Evolutionary conservation across 1,284 basidiomycete genomes (phyloP), one percentile per base, ranked within the genome.

Genomic region (Ganoderma meredithae): DNA sequence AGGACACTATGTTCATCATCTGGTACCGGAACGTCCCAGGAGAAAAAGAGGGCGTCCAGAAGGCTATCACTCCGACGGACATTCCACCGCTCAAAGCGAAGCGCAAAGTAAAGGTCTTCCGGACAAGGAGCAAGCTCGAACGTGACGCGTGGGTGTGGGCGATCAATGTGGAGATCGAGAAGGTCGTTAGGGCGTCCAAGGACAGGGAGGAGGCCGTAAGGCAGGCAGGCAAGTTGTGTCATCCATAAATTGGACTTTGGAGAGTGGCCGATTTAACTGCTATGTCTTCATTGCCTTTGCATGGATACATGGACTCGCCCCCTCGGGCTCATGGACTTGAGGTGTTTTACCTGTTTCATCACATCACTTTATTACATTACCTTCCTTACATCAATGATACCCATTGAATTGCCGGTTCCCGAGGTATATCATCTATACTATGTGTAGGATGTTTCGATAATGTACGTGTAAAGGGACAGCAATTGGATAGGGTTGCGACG

Each of bases 81-180:
- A 69, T 87, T 5, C 93, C 92, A 7, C 75, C 83, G 27, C 78
- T 95, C 58, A 86, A 86, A 13, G 83, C 85, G 59, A 90, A 90
- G 76, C 83, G 88, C 69, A 91, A 90, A 76, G 74, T 89, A 68
- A 76, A 87, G 25, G 85, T 95, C 5, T 91, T 93, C 74, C 87
- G 90, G 67, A 90, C 93, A 60, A 83, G 95, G 76, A 94, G 89
- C 77, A 89, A 88, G 76, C 80, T 95, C 56, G 95, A 96, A 78
- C 83, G 95, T 36, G 95, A 96, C 77, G 85, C 91, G 31, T 96
- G 95, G 95, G 94, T 94, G 75, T 95, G 92, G 88, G 93, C 92
- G 19, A 80, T 96, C 73, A 92, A 91, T 72, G 86, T 85, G 64
- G 94, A 95, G 81, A 94, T 96, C 67, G 95, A 96, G 79, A 91